Evolutionary conservation across 257 asterid genomes (phyloP), one percentile per base, ranked within the genome.

Genomic region (Solanum bulbocastanum): DNA sequence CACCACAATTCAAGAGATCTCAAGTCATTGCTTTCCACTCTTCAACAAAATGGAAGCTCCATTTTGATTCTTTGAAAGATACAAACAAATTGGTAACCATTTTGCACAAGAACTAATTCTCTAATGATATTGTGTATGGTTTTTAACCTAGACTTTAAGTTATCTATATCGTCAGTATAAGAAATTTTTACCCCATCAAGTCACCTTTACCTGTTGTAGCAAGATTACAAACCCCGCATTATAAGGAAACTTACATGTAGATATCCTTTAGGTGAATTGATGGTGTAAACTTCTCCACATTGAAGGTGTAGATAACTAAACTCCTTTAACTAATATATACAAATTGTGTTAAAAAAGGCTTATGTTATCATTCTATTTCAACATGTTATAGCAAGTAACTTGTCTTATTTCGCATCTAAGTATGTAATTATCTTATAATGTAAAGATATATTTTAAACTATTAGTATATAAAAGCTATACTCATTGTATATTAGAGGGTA

Each of bases 11-110:
- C 49, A 86, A 66, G 88, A 91, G 72, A n/a, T 84, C 92, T 79
- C 89, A 82, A 42, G 91, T 93, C 33, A 65, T 83, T 84, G 91
- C 92, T 62, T 93, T 91, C 83, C 93, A 90, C 75, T 93, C 95
- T 83, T 89, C 94, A 83, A 66, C 92, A 5, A 91, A 91, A 83
- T 93, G 95, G 96, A 92, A 86, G 88, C 84, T 81, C 88, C 92
- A 93, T 91, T 91, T 92, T 87, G 92, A 91, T 83, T 90, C 92
- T 56, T 92, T 91, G 6, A 93, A 90, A 78, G 83, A 75, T 69
- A 73, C 91, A 65, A 66, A 87, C 49, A 92, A 90, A 85, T 85
- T 93, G 91, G 94, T 93, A 52, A 87, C 15, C 7, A 3, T 30
- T 52, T 71, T 44, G 10, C 56, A 39, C 33, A 40, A 36, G 9